Evolutionary conservation across 371 early-diverging fungal genomes (phyloP), one percentile per base, ranked within the genome.

Genomic region (Rhizopus sp.): DNA sequence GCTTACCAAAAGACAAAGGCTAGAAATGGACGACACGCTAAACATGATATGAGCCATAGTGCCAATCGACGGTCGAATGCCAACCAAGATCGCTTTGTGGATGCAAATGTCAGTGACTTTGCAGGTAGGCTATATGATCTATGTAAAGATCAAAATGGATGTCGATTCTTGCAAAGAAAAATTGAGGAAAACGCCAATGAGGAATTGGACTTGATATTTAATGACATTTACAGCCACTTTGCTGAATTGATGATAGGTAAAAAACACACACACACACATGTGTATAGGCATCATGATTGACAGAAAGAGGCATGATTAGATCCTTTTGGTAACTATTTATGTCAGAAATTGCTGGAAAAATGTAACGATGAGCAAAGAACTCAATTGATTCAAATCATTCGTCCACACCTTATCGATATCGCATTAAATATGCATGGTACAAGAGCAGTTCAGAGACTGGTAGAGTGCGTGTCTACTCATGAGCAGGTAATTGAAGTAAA

Each of bases 381-480:
- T 4, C 68, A 70, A 48, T 84, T 95, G 54, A 83, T 94, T 4
- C 80, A 86, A 42, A 80, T 69, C 5, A 88, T 93, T 0, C 82
- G 90, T 0, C 84, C 87, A 2, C 87, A 91, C 12, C 64, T 98
- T 30, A 82, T 90, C 34, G 78, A 70, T 33, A 91, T 98, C 45
- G 88, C 92, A 35, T 69, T 94, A 46, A 96, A 96, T 73, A 92
- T 95, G 87, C 98, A 98, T 70, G 99, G 99, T 15, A 98, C 98
- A 33, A 83, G 99, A 50, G 99, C 97, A 7, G 88, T 94, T 40
- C 98, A 99, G 68, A 95, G 93, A 73, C 80, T 96, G 70, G 90
- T 99, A 54, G 99, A 98, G 59, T 82, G 77, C 59, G 60, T 93
- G 10, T 80, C 85, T 9, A 82, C 75, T 3, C 77, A 82, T 29